A percentile compares a stretch with the other conserved stretches of the same genome.
phyloP scores from a whole-genome alignment of 2,329 filamentous ascomycete genomes.

The Stromatinia cepivora region DNA sequence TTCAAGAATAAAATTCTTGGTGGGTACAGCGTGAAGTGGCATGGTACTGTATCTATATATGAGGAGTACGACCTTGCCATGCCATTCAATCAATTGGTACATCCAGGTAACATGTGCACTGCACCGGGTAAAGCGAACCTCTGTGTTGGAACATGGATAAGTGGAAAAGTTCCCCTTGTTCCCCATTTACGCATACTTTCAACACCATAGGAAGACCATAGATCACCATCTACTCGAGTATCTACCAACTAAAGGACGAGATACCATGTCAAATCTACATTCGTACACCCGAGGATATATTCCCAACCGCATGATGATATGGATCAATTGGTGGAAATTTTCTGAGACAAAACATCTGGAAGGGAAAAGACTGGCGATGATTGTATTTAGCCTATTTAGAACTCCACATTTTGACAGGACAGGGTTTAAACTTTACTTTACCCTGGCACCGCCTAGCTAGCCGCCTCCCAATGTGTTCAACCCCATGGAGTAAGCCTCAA shows the following conservation, averaged over 20 bases:
- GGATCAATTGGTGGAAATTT: slow-evolving; percentile 11
- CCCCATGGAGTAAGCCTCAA: slow-evolving; percentile 14
- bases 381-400: not conserved
- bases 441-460: not conserved
- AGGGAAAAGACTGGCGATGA: slow-evolving; percentile 5
- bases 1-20: slow-evolving; percentile 12
- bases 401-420: slow-evolving; percentile 5
- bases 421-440: not conserved
- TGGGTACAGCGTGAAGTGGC: not conserved
- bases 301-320: not conserved
- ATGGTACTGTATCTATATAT: slow-evolving; percentile 23
- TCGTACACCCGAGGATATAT: not conserved
- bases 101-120: not conserved
- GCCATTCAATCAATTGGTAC: not conserved
- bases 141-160: slow-evolving; percentile 18
- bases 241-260: not conserved
- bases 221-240: not conserved
- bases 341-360: not conserved
- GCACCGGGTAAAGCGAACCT: slow-evolving; percentile 18
- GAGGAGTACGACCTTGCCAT: not conserved
- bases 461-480: not conserved
- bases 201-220: not conserved
- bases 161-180: not conserved
- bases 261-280: slow-evolving; percentile 5
- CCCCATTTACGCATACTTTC: not conserved